Evolutionary conservation across 1,284 basidiomycete species (phyloP), one percentile per base, ranked within the genome.

Genomic region (Heterobasidion parviporum): DNA sequence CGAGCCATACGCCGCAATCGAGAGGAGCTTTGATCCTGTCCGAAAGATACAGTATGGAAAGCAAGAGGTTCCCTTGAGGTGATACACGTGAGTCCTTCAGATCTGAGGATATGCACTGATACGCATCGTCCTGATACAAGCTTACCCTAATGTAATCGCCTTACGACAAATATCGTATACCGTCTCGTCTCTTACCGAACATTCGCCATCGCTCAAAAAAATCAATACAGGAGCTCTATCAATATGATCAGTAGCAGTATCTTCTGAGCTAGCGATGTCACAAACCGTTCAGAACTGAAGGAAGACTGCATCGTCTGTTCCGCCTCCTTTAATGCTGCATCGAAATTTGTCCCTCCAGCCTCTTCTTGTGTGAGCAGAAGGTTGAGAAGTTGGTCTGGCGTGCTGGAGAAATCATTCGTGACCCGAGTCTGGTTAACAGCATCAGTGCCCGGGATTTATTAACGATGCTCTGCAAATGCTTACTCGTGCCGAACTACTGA

Each of bases 231-330:
- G 47, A 10, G 16, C 7, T 20, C 47, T 49, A 20, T 26, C 2
- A 3, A 26, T 26, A 26, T 26, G 26, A 26, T 26, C 26, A 5
- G 26, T 26, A 5, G 5, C 26, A 26, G 26, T 26, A 5, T 26
- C 26, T 26, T 26, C 26, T 26, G 26, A 26, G 5, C 5, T 26
- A 5, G 26, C 26, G 5, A 26, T 26, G 5, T 26, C 26, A 54
- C 60, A 52, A 54, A 79, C 82, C 82, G 72, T 57, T 84, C 82
- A 1, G 74, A 75, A 55, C 74, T 81, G 82, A 83, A 85, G 56
- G 74, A 63, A 32, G 59, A 61, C 54, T 73, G 68, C 76, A 85
- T 80, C 38, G 76, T 55, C 0, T 48, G 20, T 52, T 74, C 69
- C 0, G 76, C 72, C 6, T 56, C 57, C 26, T 54, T 46, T 3